Evolutionary conservation across 2,329 filamentous ascomycete species (phyloP).

Genomic region (Didymella arachidicola): DNA sequence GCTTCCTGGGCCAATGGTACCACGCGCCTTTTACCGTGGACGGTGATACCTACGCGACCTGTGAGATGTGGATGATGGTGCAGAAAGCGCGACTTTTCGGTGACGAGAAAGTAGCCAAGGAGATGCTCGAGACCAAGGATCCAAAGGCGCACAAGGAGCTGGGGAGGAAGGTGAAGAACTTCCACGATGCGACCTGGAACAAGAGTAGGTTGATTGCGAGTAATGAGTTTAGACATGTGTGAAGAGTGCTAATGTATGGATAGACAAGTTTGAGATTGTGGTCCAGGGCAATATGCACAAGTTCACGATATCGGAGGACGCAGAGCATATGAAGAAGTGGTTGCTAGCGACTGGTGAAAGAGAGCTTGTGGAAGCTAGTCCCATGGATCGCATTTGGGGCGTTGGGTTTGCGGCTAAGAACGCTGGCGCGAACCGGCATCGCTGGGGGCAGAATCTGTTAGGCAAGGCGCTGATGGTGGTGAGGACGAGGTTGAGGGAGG

Average conservation of each 20-base stretch:
- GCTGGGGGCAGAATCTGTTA: constrained; percentile 71
- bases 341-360: constrained; percentile 66
- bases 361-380: constrained; percentile 63
- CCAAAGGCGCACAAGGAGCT: constrained; percentile 62
- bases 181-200: constrained; percentile 62
- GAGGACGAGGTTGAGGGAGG: constrained; percentile 60
- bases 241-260: neutral
- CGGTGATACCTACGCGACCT: constrained; percentile 47
- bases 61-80: constrained; percentile 61
- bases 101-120: constrained; percentile 53
- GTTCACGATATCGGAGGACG: constrained; percentile 59
- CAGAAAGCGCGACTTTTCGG: constrained; percentile 54
- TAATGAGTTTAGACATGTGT: no score
- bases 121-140: constrained; percentile 58
- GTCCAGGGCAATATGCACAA: constrained; percentile 66
- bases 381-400: constrained; percentile 71
- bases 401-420: constrained; percentile 65
- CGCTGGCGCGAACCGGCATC: constrained; percentile 57
- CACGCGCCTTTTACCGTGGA: constrained; percentile 55
- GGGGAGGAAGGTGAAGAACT: constrained; percentile 63
- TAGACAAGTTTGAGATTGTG: constrained; percentile 64
- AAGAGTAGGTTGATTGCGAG: constrained; percentile 29
- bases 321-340: constrained; percentile 55
- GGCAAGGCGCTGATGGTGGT: constrained; percentile 69
- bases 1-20: constrained; percentile 72